A percentile compares a stretch with the other conserved stretches of the same genome.
These are phyloP conservation scores for Immersiella caudata DNA, from an alignment of 495 filamentous ascomycete genomes.

Conservation along the genomic window DNA sequence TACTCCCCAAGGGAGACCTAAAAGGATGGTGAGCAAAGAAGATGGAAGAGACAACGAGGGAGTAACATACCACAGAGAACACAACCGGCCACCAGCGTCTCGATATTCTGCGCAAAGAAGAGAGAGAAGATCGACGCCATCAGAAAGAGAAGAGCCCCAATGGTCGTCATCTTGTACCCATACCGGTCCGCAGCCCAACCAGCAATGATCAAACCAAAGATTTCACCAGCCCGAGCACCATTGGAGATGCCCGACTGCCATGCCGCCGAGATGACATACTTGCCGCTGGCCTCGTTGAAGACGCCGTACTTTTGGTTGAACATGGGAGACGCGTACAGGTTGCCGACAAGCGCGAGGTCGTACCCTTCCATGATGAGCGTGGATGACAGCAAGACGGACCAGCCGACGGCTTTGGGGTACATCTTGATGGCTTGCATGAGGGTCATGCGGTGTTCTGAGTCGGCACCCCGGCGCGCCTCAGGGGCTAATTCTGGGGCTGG, in stretches of 20 bases:
- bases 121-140: slow-evolving; percentile 57
- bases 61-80: background rate
- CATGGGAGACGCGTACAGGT: slow-evolving; percentile 39
- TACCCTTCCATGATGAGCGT: slow-evolving; percentile 43
- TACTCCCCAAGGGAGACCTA: slow-evolving; percentile 74
- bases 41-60: slow-evolving; percentile 33
- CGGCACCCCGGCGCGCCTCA: background rate
- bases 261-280: background rate
- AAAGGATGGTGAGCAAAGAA: slow-evolving; percentile 68
- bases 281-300: slow-evolving; percentile 17
- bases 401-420: slow-evolving; percentile 30
- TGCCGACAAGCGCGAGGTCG: slow-evolving; percentile 46
- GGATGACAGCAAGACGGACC: slow-evolving; percentile 35
- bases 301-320: slow-evolving; percentile 65
- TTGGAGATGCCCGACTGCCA: slow-evolving; percentile 47
- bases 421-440: slow-evolving; percentile 28
- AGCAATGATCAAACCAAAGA: slow-evolving; percentile 66
- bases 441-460: slow-evolving; percentile 23
- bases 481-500: background rate
- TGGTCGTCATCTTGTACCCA: slow-evolving; percentile 61
- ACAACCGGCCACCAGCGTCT: background rate
- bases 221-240: slow-evolving; percentile 45
- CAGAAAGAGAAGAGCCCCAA: slow-evolving; percentile 47
- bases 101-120: slow-evolving; percentile 64
- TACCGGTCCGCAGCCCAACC: slow-evolving; percentile 63